A percentile compares a stretch with the other conserved stretches of the same genome.
phyloP scores from a whole-genome alignment of 2,329 filamentous ascomycete genomes.

The Fusarium newnesense region DNA sequence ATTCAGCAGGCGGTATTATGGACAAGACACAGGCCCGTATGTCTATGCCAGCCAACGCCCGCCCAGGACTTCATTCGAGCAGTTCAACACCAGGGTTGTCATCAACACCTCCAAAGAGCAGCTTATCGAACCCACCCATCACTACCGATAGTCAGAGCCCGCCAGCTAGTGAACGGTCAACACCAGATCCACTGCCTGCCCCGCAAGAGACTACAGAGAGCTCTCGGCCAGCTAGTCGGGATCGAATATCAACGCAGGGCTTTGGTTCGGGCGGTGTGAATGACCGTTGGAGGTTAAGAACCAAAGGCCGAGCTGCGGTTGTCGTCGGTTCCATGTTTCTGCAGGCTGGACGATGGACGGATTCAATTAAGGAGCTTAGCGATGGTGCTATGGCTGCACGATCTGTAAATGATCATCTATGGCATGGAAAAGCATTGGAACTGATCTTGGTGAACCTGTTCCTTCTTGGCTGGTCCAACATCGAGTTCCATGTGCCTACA shows the following conservation, averaged over 20 bases:
- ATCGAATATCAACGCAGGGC: constrained; percentile 73
- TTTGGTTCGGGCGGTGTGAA: constrained; percentile 77
- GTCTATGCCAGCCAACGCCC: constrained; percentile 78
- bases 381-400: constrained; percentile 83
- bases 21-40: constrained; percentile 76
- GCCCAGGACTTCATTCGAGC: constrained; percentile 54
- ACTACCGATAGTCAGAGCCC: constrained; percentile 59
- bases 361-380: constrained; percentile 84
- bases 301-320: constrained; percentile 81
- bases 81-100: constrained; percentile 60
- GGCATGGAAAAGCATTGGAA: constrained; percentile 96
- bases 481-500: constrained; percentile 81
- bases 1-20: constrained; percentile 60
- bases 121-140: constrained; percentile 59
- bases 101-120: constrained; percentile 62
- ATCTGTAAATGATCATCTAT: constrained; percentile 89
- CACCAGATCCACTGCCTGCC: constrained; percentile 52
- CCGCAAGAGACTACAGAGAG: constrained; percentile 56
- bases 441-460: constrained; percentile 84
- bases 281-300: constrained; percentile 82
- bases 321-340: constrained; percentile 88
- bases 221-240: constrained; percentile 61
- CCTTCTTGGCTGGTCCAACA: constrained; percentile 83
- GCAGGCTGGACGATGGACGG: constrained; percentile 88
- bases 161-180: constrained; percentile 50